Conservation (phyloP, 768 basidiomycete species). For the Fomitopsis pulvina region DNA sequence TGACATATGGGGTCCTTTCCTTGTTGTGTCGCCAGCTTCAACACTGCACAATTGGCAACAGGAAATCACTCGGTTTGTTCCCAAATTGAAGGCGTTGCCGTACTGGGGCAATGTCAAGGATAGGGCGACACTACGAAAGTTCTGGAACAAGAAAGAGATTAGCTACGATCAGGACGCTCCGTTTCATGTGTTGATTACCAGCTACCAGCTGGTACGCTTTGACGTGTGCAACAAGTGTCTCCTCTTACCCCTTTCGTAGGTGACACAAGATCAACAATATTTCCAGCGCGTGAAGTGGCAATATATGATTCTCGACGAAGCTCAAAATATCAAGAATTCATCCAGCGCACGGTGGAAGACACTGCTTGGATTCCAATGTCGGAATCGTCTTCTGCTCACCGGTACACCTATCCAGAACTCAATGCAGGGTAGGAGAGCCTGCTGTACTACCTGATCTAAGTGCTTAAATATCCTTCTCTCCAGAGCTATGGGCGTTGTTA, state of each 20-base stretch:
- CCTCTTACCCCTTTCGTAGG: conserved; percentile 35
- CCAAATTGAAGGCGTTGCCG: conserved; percentile 86
- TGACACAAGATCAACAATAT: conserved; percentile 96
- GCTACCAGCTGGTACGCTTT: conserved; percentile 80
- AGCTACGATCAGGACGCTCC: conserved; percentile 93
- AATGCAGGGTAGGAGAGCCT: conserved; percentile 76
- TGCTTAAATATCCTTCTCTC: not conserved
- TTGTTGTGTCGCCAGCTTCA: conserved; percentile 95
- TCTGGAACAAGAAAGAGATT: conserved; percentile 98
- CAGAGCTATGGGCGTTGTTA: conserved; percentile 95
- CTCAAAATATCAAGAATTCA: conserved; percentile 99
- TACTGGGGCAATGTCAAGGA: conserved; percentile 99
- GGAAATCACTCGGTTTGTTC: conserved; percentile 93
- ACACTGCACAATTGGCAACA: conserved; percentile 99
- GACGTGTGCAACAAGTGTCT: not conserved
- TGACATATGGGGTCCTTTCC: conserved; percentile 98
- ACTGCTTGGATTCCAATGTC: conserved; percentile 88
- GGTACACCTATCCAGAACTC: conserved; percentile 99
- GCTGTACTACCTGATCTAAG: not conserved
- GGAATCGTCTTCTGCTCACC: conserved; percentile 90
- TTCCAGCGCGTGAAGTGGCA: conserved; percentile 99
- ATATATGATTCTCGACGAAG: conserved; percentile 99
- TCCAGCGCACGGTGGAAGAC: conserved; percentile 97
- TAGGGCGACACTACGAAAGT: conserved; percentile 87
- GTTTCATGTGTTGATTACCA: conserved; percentile 95